These are phyloP conservation scores for Golubevia pallescens DNA, from an alignment of 1,284 basidiomycete species.

Conservation along the genomic window DNA sequence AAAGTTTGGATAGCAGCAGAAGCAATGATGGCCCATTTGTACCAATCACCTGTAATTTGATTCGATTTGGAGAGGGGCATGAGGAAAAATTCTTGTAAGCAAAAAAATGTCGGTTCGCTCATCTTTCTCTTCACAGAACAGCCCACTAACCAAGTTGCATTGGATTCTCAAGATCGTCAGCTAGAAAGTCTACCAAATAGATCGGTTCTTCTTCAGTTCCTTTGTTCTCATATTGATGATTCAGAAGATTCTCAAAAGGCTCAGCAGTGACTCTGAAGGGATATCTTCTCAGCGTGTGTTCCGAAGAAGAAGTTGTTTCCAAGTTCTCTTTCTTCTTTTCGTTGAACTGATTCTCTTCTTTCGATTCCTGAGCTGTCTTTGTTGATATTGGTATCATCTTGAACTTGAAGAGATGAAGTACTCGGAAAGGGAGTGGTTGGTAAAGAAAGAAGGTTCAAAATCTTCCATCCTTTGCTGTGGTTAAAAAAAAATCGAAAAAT, in stretches of 20 bases:
- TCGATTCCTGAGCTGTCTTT: too few relatives aligned
- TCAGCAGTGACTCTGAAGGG: slow-evolving; percentile 6
- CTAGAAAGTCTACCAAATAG: slow-evolving; percentile 36
- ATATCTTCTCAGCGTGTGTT: background rate
- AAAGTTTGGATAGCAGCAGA: slow-evolving; percentile 42
- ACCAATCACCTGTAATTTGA: slow-evolving; percentile 6
- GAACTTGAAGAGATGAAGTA: too few relatives aligned
- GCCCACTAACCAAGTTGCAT: slow-evolving; percentile 2
- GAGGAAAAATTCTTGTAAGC: too few relatives aligned
- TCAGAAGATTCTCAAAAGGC: slow-evolving; percentile 26
- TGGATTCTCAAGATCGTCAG: slow-evolving; percentile 39
- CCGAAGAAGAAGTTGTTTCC: too few relatives aligned
- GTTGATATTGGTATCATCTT: too few relatives aligned
- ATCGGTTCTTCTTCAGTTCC: slow-evolving; percentile 33
- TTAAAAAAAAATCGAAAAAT: too few relatives aligned
- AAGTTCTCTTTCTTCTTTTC: too few relatives aligned
- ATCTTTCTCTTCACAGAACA: background rate
- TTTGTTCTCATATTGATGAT: slow-evolving; percentile 21
- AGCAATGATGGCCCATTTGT: slow-evolving; percentile 41
- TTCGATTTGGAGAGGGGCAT: too few relatives aligned
- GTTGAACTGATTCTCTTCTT: too few relatives aligned
- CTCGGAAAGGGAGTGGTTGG: too few relatives aligned
- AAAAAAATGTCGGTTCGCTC: background rate
- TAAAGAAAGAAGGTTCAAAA: too few relatives aligned
- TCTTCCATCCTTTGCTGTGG: too few relatives aligned